Conservation (phyloP, 768 basidiomycete species). For the Amanita rubescens region DNA sequence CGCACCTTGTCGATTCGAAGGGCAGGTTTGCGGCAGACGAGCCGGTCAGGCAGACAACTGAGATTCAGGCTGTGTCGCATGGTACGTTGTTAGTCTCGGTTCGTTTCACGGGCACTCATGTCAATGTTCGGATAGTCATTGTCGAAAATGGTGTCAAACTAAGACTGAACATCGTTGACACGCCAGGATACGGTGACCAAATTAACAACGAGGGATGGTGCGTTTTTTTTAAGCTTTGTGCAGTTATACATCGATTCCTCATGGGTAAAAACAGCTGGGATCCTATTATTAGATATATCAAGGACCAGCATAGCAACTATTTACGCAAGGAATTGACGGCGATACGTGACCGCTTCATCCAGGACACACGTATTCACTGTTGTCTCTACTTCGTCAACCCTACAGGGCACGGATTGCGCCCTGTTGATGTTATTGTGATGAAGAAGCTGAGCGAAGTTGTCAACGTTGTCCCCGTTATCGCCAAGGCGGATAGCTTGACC, state of each 20-base stretch:
- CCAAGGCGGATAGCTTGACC: constrained; percentile 93
- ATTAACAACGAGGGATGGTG: constrained; percentile 99
- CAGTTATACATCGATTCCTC: neutral
- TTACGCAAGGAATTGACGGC: constrained; percentile 98
- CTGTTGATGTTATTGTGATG: constrained; percentile 98
- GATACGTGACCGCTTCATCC: constrained; percentile 96
- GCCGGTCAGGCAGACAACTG: constrained; percentile 90
- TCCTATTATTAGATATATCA: constrained; percentile 97
- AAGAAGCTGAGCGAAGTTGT: constrained; percentile 98
- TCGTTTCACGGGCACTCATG: neutral
- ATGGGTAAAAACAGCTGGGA: constrained; percentile 70
- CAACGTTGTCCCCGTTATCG: constrained; percentile 99
- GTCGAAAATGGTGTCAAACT: constrained; percentile 94
- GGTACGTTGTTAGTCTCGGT: constrained; percentile 42
- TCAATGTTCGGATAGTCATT: constrained; percentile 53
- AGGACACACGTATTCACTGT: constrained; percentile 98
- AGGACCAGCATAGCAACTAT: constrained; percentile 98
- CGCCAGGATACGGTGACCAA: constrained; percentile 97
- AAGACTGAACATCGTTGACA: constrained; percentile 96
- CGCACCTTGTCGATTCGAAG: constrained; percentile 96
- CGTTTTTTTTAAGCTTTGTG: constrained; percentile 17
- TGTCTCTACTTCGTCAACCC: constrained; percentile 98
- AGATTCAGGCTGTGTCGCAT: constrained; percentile 93
- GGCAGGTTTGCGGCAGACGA: constrained; percentile 85
- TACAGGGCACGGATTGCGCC: constrained; percentile 93